Evolutionary conservation across 1,284 basidiomycete genomes (phyloP).

Genomic region (Moesziomyces globuligerus): DNA sequence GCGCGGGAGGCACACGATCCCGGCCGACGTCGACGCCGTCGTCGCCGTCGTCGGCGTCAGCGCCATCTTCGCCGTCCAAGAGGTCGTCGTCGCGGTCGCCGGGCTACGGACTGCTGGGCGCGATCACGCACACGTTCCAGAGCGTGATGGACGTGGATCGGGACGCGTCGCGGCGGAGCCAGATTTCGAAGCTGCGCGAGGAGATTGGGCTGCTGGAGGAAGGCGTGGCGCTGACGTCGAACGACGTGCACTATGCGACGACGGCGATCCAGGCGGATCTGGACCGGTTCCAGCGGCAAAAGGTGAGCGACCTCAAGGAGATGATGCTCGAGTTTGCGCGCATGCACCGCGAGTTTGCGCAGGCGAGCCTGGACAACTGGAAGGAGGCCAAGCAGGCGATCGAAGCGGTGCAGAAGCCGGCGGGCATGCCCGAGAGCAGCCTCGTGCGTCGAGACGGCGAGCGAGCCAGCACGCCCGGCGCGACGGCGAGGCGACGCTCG

Average conservation of each 20-base stretch:
- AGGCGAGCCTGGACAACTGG: constrained; percentile 93
- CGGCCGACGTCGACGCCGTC: constrained; percentile 31
- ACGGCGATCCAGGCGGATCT: constrained; percentile 96
- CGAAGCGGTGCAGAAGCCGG: constrained; percentile 76
- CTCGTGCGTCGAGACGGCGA: constrained; percentile 33
- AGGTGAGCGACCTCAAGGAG: constrained; percentile 91
- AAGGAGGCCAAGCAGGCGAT: constrained; percentile 92
- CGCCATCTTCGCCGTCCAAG: constrained; percentile 33
- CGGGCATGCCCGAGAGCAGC: constrained; percentile 56
- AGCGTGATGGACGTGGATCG: constrained; percentile 99
- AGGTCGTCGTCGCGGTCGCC: constrained; percentile 36
- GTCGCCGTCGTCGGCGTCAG: constrained; percentile 33
- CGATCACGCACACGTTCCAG: constrained; percentile 91
- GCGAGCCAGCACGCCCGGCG: constrained; percentile 15
- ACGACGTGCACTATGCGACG: constrained; percentile 88
- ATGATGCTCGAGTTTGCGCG: constrained; percentile 90
- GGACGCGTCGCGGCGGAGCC: constrained; percentile 89
- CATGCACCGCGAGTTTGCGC: constrained; percentile 81
- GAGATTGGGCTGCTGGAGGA: constrained; percentile 74
- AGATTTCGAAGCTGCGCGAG: constrained; percentile 92
- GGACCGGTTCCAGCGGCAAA: constrained; percentile 97
- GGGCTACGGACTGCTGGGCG: constrained; percentile 80
- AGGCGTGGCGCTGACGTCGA: constrained; percentile 53
- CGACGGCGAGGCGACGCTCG: constrained; percentile 14
- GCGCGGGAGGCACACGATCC: constrained; percentile 4